Evolutionary conservation across 768 basidiomycete species (phyloP).

Genomic region (Paxillus involutus): DNA sequence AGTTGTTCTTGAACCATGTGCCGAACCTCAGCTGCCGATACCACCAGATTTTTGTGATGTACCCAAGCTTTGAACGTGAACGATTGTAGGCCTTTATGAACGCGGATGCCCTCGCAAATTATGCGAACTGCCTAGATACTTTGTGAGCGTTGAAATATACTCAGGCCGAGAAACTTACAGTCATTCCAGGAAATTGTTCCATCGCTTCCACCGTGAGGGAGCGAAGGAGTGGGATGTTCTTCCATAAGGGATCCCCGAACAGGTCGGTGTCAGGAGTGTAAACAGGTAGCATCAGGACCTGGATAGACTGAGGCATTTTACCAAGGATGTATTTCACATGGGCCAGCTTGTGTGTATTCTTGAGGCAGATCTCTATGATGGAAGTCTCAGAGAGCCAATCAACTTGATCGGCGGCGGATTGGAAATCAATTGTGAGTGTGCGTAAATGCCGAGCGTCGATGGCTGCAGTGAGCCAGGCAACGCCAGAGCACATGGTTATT

Average conservation of each 20-base stretch:
- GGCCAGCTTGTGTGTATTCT: too few relatives aligned
- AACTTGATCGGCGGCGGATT: background rate
- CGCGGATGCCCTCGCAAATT: background rate
- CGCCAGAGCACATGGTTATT: too few relatives aligned
- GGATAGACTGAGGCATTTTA: too few relatives aligned
- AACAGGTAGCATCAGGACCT: too few relatives aligned
- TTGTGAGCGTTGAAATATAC: background rate
- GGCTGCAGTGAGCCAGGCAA: too few relatives aligned
- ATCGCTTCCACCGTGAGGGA: constrained; percentile 2
- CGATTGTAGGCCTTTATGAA: background rate
- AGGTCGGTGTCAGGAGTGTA: background rate
- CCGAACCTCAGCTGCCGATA: background rate
- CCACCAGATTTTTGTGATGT: too few relatives aligned
- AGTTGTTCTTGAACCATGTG: constrained; percentile 1
- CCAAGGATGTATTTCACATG: too few relatives aligned
- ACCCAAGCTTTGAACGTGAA: background rate
- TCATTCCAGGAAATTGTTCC: too few relatives aligned
- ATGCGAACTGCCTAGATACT: background rate
- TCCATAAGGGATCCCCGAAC: constrained; percentile 1
- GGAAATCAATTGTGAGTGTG: background rate
- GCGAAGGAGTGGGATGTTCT: constrained; percentile 1
- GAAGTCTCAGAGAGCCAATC: background rate
- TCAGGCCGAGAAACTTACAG: too few relatives aligned
- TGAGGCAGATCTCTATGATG: background rate
- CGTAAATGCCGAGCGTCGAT: background rate